Evolutionary conservation across 2,329 filamentous ascomycete genomes (phyloP), one percentile per base, ranked within the genome.

Genomic region (Exophiala mesophila): DNA sequence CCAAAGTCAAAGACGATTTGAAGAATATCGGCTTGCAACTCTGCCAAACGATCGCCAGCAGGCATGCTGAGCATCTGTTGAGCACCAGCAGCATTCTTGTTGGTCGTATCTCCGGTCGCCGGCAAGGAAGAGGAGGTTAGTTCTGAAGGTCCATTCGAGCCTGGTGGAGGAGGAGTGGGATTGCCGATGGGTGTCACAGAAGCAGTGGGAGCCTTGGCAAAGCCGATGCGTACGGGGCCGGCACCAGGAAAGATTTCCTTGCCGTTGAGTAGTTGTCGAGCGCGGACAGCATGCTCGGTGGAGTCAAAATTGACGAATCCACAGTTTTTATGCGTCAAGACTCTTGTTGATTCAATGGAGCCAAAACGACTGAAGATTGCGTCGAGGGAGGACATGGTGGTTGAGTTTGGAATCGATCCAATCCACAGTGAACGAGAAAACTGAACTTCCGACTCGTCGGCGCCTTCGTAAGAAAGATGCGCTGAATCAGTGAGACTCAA

Each of bases 181-280:
- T 87, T 85, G 62, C 88, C 89, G n/a, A 81, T 76, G 39, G 92
- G 90, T 0, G 92, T 96, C 52, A 87, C 83, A 39, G 88, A 88
- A 33, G 86, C 82, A 36, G 88, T 94, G 15, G 88, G 88, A 18
- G 92, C 90, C 68, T 98, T 98, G 24, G 92, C 92, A 65, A 94
- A 98, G 58, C 94, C 94, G 63, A 98, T 97, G 39, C 90, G 79
- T 44, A 97, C 87, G 12, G 90, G 88, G 1, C 92, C 92, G 44
- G 89, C 89, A 41, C 92, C 92, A 6, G 92, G 92, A 71, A 98
- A 98, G 47, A 98, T 96, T 64, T 98, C 92, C 66, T 95, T 96
- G 57, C 88, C 88, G 58, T 97, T 97, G 66, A 95, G 82, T 60
- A 82, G 77, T 10, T 81, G 81, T 63, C 90, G 94, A 12, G 92